A percentile compares a stretch with the other conserved stretches of the same genome.
Conservation (phyloP, 1,284 basidiomycete genomes). For the Kalmanozyma brasiliensis region DNA sequence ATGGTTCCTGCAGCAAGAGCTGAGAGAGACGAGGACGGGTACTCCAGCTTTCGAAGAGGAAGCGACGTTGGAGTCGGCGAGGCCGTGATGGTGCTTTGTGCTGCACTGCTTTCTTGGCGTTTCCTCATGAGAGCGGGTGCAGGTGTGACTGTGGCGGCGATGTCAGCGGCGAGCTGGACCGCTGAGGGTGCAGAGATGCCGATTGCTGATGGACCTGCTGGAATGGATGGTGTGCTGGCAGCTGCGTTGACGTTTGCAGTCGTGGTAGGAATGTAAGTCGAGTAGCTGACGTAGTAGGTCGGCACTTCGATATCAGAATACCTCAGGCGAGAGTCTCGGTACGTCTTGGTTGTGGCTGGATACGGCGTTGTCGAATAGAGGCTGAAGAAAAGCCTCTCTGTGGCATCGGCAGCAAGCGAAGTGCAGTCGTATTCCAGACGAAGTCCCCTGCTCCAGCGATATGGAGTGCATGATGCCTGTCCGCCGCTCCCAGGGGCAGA, state of each 20-base stretch:
- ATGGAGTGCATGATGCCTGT: conserved; percentile 1
- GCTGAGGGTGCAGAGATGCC: background rate
- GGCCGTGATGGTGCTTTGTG: background rate
- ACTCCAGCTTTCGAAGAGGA: conserved; percentile 1
- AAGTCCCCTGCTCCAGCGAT: background rate
- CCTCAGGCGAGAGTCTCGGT: background rate
- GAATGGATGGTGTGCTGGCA: background rate
- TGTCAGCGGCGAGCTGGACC: background rate
- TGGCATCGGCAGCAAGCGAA: conserved; percentile 4
- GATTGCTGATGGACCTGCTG: too few relatives aligned
- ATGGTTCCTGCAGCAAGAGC: conserved; percentile 12
- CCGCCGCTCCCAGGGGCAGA: background rate
- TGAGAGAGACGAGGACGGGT: background rate
- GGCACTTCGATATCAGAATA: conserved; percentile 1
- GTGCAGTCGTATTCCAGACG: conserved; percentile 1
- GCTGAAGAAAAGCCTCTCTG: background rate
- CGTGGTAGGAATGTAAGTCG: background rate
- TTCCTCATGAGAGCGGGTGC: background rate
- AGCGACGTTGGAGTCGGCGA: background rate
- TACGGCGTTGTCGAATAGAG: conserved; percentile 6
- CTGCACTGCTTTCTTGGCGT: conserved; percentile 2
- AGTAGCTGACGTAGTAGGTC: conserved; percentile 6
- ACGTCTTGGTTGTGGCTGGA: background rate
- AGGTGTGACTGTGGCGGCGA: background rate
- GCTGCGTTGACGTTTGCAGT: background rate